phyloP scores from a whole-genome alignment of 495 filamentous ascomycete species.

The Elaphomyces granulatus region DNA sequence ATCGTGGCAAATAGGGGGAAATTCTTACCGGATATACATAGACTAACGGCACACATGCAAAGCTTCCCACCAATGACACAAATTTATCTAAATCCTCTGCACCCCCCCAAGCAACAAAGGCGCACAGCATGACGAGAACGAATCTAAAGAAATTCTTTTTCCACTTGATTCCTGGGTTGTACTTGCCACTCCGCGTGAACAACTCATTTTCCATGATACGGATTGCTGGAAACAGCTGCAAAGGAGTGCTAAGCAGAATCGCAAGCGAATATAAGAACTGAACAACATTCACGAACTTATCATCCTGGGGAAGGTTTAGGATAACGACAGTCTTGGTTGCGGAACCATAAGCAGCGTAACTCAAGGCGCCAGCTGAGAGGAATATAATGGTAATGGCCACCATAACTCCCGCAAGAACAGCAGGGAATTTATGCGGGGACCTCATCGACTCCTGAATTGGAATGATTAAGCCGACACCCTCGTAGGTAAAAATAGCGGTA shows the following conservation, averaged over 20 bases:
- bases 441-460: constrained; percentile 97
- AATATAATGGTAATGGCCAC: constrained; percentile 86
- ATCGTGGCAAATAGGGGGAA: constrained; percentile 8
- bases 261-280: constrained; percentile 93
- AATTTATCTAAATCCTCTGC: constrained; percentile 94
- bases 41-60: constrained; percentile 92
- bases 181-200: constrained; percentile 78
- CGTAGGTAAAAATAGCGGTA: constrained; percentile 97
- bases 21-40: constrained; percentile 96
- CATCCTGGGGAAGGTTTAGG: constrained; percentile 89
- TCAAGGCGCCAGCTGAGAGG: constrained; percentile 77
- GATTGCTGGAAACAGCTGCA: constrained; percentile 96
- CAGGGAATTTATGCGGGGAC: constrained; percentile 72
- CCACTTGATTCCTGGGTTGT: constrained; percentile 95
- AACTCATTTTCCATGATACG: constrained; percentile 54
- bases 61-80: constrained; percentile 86
- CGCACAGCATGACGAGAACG: constrained; percentile 73
- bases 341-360: constrained; percentile 91
- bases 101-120: constrained; percentile 77
- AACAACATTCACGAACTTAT: constrained; percentile 87
- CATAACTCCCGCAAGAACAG: constrained; percentile 79
- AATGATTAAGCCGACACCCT: constrained; percentile 96
- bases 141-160: constrained; percentile 96
- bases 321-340: constrained; percentile 91
- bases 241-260: constrained; percentile 81